Evolutionary conservation across 164 flowering plant genomes (phyloP).

Genomic region (Annona squamosa): DNA sequence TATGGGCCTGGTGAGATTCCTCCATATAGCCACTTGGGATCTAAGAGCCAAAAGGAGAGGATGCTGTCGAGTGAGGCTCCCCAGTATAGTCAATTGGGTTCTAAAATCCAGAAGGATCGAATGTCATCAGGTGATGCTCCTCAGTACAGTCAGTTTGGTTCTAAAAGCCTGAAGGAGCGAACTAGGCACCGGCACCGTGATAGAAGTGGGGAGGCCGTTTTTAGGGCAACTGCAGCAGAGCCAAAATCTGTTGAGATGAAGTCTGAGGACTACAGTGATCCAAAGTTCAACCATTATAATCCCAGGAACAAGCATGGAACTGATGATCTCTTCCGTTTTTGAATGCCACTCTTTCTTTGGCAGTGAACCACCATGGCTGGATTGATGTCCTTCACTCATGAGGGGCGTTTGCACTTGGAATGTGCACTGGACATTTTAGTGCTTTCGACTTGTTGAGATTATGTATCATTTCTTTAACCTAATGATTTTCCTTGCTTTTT

Average conservation of each 20-base stretch:
- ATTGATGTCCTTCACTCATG: background rate
- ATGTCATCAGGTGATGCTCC: slow-evolving; percentile 58
- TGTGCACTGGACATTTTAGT: background rate
- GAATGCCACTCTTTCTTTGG: slow-evolving; percentile 8
- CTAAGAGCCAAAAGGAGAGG: slow-evolving; percentile 74
- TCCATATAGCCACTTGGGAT: slow-evolving; percentile 27
- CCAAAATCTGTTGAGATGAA: slow-evolving; percentile 57
- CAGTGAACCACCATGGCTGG: background rate
- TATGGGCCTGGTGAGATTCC: slow-evolving; percentile 64
- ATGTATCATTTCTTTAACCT: background rate
- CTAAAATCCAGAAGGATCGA: slow-evolving; percentile 74
- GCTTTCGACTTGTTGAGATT: background rate
- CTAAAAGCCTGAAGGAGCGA: slow-evolving; percentile 74
- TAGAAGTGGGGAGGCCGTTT: slow-evolving; percentile 48
- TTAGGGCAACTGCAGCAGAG: slow-evolving; percentile 34
- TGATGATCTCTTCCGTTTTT: slow-evolving; percentile 38
- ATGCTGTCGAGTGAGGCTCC: slow-evolving; percentile 44
- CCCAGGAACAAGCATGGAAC: slow-evolving; percentile 54
- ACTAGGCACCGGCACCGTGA: slow-evolving; percentile 74
- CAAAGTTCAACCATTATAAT: slow-evolving; percentile 61
- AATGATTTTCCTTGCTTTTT: background rate
- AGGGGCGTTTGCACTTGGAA: background rate
- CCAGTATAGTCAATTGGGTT: slow-evolving; percentile 28
- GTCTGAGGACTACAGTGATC: slow-evolving; percentile 45
- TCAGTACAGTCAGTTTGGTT: slow-evolving; percentile 26